phyloP scores from a whole-genome alignment of 257 asterid species.

The Penstemon barbatus region DNA sequence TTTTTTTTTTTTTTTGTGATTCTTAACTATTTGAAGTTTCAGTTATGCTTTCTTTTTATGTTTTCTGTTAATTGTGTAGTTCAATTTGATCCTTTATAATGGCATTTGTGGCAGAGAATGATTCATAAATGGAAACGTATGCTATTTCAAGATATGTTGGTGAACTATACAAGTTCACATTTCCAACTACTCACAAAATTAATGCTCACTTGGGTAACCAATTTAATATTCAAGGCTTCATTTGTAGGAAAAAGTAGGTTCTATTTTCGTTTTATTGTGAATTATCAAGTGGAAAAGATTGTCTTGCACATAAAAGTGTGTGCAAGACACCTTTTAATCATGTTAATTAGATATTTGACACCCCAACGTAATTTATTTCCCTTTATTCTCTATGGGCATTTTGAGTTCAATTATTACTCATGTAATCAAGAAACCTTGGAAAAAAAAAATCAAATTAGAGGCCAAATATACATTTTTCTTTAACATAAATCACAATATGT shows the following conservation, averaged over 20 bases:
- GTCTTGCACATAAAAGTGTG: background rate
- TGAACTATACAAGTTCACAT: slow-evolving; percentile 34
- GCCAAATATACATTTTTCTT: too few relatives aligned
- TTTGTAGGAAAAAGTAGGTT: slow-evolving; percentile 6
- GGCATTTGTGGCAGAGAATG: slow-evolving; percentile 5
- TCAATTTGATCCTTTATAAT: background rate
- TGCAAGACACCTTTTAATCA: too few relatives aligned
- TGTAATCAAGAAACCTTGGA: too few relatives aligned
- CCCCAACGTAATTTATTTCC: too few relatives aligned
- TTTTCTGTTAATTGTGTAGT: background rate
- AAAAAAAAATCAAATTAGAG: too few relatives aligned
- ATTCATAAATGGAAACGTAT: slow-evolving; percentile 20
- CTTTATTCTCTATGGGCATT: too few relatives aligned
- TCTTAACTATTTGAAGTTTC: background rate
- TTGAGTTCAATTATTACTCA: too few relatives aligned
- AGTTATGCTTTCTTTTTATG: background rate
- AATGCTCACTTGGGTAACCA: slow-evolving; percentile 10
- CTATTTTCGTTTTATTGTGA: background rate
- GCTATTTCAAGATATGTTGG: slow-evolving; percentile 33
- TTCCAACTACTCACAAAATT: slow-evolving; percentile 31
- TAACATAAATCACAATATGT: too few relatives aligned
- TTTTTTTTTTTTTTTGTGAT: background rate
- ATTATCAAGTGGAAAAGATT: slow-evolving; percentile 13
- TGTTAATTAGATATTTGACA: too few relatives aligned
- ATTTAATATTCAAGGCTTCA: background rate